Conservation (phyloP, 371 early-diverging fungal genomes). For the Apophysomyces elegans region DNA sequence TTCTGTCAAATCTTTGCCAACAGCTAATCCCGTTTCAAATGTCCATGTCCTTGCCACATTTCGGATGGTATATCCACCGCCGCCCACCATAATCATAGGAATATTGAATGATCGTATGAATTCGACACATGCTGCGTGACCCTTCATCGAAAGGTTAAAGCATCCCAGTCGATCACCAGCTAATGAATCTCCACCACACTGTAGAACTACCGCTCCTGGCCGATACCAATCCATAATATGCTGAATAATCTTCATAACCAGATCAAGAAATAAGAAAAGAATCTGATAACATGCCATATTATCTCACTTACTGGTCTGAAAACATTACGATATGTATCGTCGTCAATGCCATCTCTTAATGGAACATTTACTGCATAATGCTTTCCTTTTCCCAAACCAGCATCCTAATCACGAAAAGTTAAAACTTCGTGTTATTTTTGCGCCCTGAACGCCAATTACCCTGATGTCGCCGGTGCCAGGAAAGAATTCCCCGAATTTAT, state of each 20-base stretch:
- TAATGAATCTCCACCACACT: slow-evolving; percentile 98
- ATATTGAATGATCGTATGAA: slow-evolving; percentile 88
- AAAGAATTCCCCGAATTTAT: slow-evolving; percentile 97
- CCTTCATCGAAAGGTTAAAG: slow-evolving; percentile 92
- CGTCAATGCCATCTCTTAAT: slow-evolving; percentile 93
- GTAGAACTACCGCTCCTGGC: slow-evolving; percentile 95
- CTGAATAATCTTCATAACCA: slow-evolving; percentile 22
- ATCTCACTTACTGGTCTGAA: slow-evolving; percentile 67
- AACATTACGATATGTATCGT: slow-evolving; percentile 77
- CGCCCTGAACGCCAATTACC: slow-evolving; percentile 11
- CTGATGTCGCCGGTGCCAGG: slow-evolving; percentile 87
- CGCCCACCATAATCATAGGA: slow-evolving; percentile 93
- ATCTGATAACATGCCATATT: background rate
- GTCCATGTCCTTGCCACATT: slow-evolving; percentile 97
- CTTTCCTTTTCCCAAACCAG: slow-evolving; percentile 74
- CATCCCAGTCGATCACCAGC: slow-evolving; percentile 98
- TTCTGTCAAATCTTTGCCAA: slow-evolving; percentile 63
- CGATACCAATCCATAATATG: slow-evolving; percentile 87
- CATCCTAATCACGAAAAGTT: slow-evolving; percentile 43
- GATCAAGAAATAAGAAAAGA: background rate
- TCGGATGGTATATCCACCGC: slow-evolving; percentile 97
- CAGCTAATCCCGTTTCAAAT: slow-evolving; percentile 91
- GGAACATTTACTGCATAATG: slow-evolving; percentile 92
- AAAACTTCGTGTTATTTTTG: background rate
- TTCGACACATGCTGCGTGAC: slow-evolving; percentile 87